These are phyloP conservation scores for Pichia sp. DNA, from an alignment of 1,139 yeast genomes.

Conservation along the genomic window DNA sequence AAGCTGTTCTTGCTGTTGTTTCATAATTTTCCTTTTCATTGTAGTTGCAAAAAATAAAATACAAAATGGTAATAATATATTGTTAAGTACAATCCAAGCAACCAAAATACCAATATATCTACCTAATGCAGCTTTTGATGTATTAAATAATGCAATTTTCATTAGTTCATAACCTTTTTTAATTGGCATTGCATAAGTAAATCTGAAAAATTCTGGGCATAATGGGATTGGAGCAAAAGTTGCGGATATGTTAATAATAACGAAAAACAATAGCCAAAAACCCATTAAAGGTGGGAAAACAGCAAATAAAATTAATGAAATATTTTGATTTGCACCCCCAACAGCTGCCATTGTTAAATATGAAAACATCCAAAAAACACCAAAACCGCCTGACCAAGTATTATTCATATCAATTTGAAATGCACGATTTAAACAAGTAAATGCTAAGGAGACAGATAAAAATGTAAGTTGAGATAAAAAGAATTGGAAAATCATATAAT, in stretches of 20 bases:
- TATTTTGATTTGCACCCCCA: constrained; percentile 45
- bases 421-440: constrained; percentile 39
- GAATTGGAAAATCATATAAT: constrained; percentile 38
- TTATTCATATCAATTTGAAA: constrained; percentile 36
- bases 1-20: constrained; percentile 9
- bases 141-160: constrained; percentile 40
- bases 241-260: constrained; percentile 42
- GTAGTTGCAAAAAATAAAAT: constrained; percentile 31
- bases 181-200: constrained; percentile 50
- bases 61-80: constrained; percentile 36
- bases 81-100: constrained; percentile 43
- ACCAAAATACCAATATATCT: constrained; percentile 41
- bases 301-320: constrained; percentile 36
- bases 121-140: constrained; percentile 43
- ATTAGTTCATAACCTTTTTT: constrained; percentile 41
- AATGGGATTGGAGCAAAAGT: constrained; percentile 42
- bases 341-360: constrained; percentile 44
- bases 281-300: constrained; percentile 42
- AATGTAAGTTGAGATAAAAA: constrained; percentile 39
- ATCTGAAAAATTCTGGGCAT: constrained; percentile 41
- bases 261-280: constrained; percentile 40
- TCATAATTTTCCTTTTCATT: constrained; percentile 20
- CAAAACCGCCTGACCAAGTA: constrained; percentile 44
- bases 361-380: constrained; percentile 42
- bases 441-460: constrained; percentile 38